These are phyloP conservation scores for Sugiyamaella mastotermitis DNA, from an alignment of 805 yeast genomes.

Conservation along the genomic window DNA sequence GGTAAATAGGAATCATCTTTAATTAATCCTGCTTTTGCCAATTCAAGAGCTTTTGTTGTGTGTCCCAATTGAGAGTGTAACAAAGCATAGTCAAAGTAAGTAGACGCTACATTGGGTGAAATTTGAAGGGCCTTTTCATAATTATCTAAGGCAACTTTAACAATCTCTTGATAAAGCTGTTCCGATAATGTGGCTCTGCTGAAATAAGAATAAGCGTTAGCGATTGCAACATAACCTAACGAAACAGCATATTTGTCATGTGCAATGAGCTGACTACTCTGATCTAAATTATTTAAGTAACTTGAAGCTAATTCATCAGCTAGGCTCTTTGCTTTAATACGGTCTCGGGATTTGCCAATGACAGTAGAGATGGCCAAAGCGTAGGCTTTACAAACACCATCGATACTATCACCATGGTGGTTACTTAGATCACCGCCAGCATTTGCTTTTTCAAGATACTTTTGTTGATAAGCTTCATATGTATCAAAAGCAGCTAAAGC, in stretches of 20 bases:
- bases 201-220: slow-evolving; percentile 11
- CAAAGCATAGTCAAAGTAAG: slow-evolving; percentile 26
- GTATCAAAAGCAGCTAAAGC: slow-evolving; percentile 30
- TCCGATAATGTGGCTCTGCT: slow-evolving; percentile 10
- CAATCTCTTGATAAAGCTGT: slow-evolving; percentile 12
- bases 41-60: slow-evolving; percentile 21
- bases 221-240: slow-evolving; percentile 17
- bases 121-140: slow-evolving; percentile 16
- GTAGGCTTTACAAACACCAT: slow-evolving; percentile 13
- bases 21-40: slow-evolving; percentile 21
- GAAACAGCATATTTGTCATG: no score
- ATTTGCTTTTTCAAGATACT: slow-evolving; percentile 19
- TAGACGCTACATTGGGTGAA: slow-evolving; percentile 14
- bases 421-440: slow-evolving; percentile 23
- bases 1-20: slow-evolving; percentile 48
- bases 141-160: slow-evolving; percentile 15
- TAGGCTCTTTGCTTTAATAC: slow-evolving; percentile 12
- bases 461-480: slow-evolving; percentile 26
- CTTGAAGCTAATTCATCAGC: slow-evolving; percentile 17
- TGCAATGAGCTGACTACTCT: no score
- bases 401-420: slow-evolving; percentile 15
- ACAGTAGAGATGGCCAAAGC: slow-evolving; percentile 13
- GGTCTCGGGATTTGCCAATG: slow-evolving; percentile 13
- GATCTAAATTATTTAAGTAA: no score
- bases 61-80: slow-evolving; percentile 21